Conservation (phyloP, 2,329 filamentous ascomycete species). For the Hypomyces rosellus region DNA sequence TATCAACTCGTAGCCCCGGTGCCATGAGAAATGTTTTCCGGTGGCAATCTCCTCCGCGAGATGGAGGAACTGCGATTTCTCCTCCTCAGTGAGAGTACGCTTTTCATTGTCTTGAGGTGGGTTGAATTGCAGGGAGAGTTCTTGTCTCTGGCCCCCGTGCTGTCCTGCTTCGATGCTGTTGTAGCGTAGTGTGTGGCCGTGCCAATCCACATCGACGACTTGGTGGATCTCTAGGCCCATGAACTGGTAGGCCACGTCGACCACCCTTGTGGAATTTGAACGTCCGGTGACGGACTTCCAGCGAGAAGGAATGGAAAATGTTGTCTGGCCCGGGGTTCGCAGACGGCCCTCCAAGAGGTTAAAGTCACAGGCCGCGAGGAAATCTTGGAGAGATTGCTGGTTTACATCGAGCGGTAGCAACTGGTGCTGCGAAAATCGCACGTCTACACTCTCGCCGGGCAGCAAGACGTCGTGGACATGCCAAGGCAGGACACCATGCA, state of each 20-base stretch:
- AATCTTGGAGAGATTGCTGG: slow-evolving; percentile 34
- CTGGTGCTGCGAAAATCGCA: slow-evolving; percentile 35
- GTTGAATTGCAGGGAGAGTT: slow-evolving; percentile 36
- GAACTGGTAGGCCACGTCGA: slow-evolving; percentile 34
- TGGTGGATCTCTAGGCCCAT: slow-evolving; percentile 48
- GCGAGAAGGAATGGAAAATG: slow-evolving; percentile 25
- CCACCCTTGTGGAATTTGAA: neutral
- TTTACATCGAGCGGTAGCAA: slow-evolving; percentile 34
- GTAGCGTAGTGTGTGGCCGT: slow-evolving; percentile 43
- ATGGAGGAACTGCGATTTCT: slow-evolving; percentile 19
- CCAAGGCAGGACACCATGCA: slow-evolving; percentile 25
- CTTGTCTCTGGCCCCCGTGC: slow-evolving; percentile 44
- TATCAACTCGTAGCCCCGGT: slow-evolving; percentile 24
- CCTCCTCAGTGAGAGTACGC: neutral
- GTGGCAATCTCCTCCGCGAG: slow-evolving; percentile 24
- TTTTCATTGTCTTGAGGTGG: neutral
- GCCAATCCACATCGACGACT: slow-evolving; percentile 35
- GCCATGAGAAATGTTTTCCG: slow-evolving; percentile 30
- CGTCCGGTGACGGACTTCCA: slow-evolving; percentile 9
- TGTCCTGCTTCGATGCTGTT: slow-evolving; percentile 46
- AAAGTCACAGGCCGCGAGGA: slow-evolving; percentile 40
- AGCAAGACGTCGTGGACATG: slow-evolving; percentile 38
- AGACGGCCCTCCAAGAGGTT: slow-evolving; percentile 37
- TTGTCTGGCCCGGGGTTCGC: slow-evolving; percentile 29
- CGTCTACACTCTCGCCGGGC: slow-evolving; percentile 41